Evolutionary conservation across 345 rosid species (phyloP).

Genomic region (Chamaenerion angustifolium): DNA sequence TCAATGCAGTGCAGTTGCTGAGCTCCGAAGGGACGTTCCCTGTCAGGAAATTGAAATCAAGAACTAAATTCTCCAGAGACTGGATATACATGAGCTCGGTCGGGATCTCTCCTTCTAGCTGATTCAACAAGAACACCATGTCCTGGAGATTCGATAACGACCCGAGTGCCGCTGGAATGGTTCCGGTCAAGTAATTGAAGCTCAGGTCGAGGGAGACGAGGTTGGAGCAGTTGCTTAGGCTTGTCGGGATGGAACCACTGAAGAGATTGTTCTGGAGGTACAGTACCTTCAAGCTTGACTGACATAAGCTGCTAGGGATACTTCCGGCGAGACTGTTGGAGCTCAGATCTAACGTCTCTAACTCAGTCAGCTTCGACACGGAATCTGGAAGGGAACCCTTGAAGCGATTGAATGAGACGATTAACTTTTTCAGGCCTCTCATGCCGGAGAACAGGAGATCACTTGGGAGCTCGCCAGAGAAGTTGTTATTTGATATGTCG

Average conservation of each 20-base stretch:
- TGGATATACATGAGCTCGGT: constrained; percentile 39
- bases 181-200: constrained; percentile 63
- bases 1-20: constrained; percentile 62
- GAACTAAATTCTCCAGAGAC: constrained; percentile 58
- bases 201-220: constrained; percentile 78
- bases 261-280: constrained; percentile 64
- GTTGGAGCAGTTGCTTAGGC: constrained; percentile 70
- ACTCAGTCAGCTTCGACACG: constrained; percentile 31
- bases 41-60: constrained; percentile 73
- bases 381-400: constrained; percentile 55
- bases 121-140: constrained; percentile 73
- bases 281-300: constrained; percentile 37
- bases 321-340: constrained; percentile 49
- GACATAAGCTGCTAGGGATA: constrained; percentile 49
- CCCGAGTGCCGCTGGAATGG: constrained; percentile 72
- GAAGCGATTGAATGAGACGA: constrained; percentile 46
- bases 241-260: constrained; percentile 49
- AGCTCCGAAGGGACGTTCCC: constrained; percentile 61
- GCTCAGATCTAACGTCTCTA: constrained; percentile 71
- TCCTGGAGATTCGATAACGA: constrained; percentile 53
- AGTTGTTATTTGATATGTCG: constrained; percentile 47
- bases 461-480: constrained; percentile 65
- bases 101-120: constrained; percentile 77
- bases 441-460: constrained; percentile 37
- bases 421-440: constrained; percentile 40